Evolutionary conservation across 1,139 yeast species (phyloP).

Genomic region (Debaryomyces nepalensis): DNA sequence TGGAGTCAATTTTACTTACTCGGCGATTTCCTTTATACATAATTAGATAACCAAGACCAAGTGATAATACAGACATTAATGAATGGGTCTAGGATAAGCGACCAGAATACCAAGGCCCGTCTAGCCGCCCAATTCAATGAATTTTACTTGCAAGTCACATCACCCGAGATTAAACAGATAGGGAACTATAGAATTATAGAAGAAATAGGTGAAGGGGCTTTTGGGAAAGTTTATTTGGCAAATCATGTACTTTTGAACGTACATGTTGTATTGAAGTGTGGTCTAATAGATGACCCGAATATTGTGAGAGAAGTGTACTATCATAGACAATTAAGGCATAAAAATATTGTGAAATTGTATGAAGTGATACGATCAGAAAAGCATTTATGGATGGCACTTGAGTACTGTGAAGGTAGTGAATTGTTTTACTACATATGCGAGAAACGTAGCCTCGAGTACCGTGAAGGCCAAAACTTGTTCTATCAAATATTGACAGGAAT

Average conservation of each 20-base stretch:
- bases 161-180: constrained; percentile 59
- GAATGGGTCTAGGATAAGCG: constrained; percentile 29
- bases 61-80: constrained; percentile 14
- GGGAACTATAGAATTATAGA: constrained; percentile 76
- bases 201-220: constrained; percentile 88
- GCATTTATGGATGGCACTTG: constrained; percentile 84
- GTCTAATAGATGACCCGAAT: constrained; percentile 81
- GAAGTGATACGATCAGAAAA: constrained; percentile 84
- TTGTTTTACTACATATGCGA: constrained; percentile 73
- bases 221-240: constrained; percentile 90
- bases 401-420: constrained; percentile 90
- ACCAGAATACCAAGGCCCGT: constrained; percentile 43
- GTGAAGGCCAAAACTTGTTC: constrained; percentile 64
- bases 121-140: constrained; percentile 69
- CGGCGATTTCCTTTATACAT: not conserved
- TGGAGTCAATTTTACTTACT: not conserved
- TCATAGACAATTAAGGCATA: constrained; percentile 82
- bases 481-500: constrained; percentile 84
- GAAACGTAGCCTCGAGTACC: constrained; percentile 54
- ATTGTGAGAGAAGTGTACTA: constrained; percentile 92
- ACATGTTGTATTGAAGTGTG: constrained; percentile 85
- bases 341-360: constrained; percentile 80
- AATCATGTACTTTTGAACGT: constrained; percentile 71
- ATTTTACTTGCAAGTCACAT: constrained; percentile 59
- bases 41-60: not conserved